Base-by-base conservation (phyloP, 1,284 basidiomycete genomes). In the Moniliophthora roreri region DNA sequence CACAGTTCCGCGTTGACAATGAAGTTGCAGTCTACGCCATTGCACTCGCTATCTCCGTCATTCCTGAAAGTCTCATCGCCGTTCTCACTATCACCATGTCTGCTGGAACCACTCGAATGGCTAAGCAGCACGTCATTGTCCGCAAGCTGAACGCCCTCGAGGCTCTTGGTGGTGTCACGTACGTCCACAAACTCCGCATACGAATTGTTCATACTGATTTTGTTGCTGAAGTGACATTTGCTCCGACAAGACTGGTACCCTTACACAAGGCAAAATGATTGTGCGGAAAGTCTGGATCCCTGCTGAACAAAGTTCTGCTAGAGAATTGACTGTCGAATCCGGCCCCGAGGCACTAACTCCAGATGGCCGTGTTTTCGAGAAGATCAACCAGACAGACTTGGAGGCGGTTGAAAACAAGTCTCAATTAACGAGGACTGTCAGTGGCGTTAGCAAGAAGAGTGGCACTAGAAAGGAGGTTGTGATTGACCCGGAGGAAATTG, bases 191-290 rank as follows among this genome's bases (percentile, higher is more conserved):
- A n/a, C n/a, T n/a, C n/a, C n/a, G n/a, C n/a, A n/a, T n/a, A n/a
- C n/a, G n/a, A n/a, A n/a, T n/a, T n/a, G n/a, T n/a, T n/a, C n/a
- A n/a, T n/a, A n/a, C n/a, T n/a, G n/a, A n/a, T n/a, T n/a, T n/a
- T n/a, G n/a, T n/a, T 28, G n/a, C n/a, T n/a, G 3, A 26, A 48
- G 46, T 49, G 79, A 83, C 61, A 78, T 85, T 53, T 85, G 82
- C 64, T 81, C 77, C 16, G 82, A 85, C 67, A 85, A 84, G 69
- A 85, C 83, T 1, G 84, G 84, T 23, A 86, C 84, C 0, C 68
- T 86, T n/a, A 86, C 84, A 0, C 71, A 54, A 66, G 80, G 81
- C 4, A 71, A 74, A 58, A 77, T 75, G 72, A 79, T 82, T 9
- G 76, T 82, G 26, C 76, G 77, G n/a, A 80, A 80, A 55, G 74